Evolutionary conservation across 2,329 filamentous ascomycete genomes (phyloP).

Genomic region (Ramularia endophylla): DNA sequence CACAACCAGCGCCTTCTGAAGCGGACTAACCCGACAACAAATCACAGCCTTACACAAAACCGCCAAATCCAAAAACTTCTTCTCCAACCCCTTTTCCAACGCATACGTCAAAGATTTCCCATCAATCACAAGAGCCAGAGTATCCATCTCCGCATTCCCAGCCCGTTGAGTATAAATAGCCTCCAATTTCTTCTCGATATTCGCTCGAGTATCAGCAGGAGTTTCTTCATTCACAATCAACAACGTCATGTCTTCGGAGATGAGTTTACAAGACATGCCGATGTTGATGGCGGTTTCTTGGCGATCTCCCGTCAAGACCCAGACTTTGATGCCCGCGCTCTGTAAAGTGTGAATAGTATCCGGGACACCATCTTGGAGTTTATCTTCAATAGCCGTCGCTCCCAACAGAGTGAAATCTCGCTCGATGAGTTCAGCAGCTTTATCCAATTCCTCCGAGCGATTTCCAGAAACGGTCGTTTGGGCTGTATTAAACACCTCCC

Average conservation of each 20-base stretch:
- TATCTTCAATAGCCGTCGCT: slow-evolving; percentile 95
- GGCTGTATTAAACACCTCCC: slow-evolving; percentile 77
- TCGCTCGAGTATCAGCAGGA: slow-evolving; percentile 72
- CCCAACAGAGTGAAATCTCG: slow-evolving; percentile 86
- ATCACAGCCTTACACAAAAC: slow-evolving; percentile 98
- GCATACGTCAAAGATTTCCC: slow-evolving; percentile 93
- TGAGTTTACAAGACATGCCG: slow-evolving; percentile 98
- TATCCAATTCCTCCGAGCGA: slow-evolving; percentile 90
- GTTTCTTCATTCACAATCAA: slow-evolving; percentile 92
- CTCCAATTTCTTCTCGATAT: slow-evolving; percentile 87
- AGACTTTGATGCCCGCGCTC: slow-evolving; percentile 95
- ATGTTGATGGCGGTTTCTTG: slow-evolving; percentile 99
- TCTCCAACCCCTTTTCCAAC: slow-evolving; percentile 88
- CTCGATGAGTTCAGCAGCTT: slow-evolving; percentile 93
- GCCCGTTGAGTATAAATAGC: slow-evolving; percentile 80
- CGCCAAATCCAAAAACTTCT: slow-evolving; percentile 85
- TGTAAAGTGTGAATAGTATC: slow-evolving; percentile 98
- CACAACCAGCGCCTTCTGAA: slow-evolving; percentile 95
- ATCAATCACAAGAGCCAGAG: slow-evolving; percentile 88
- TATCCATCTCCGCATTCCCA: slow-evolving; percentile 71
- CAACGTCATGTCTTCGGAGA: slow-evolving; percentile 98
- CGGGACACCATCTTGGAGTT: slow-evolving; percentile 91
- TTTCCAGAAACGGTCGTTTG: slow-evolving; percentile 87
- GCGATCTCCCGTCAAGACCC: slow-evolving; percentile 94
- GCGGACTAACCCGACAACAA: slow-evolving; percentile 88